Base-by-base conservation (phyloP, 2,329 filamentous ascomycete species). In the Alternaria incomplexa region DNA sequence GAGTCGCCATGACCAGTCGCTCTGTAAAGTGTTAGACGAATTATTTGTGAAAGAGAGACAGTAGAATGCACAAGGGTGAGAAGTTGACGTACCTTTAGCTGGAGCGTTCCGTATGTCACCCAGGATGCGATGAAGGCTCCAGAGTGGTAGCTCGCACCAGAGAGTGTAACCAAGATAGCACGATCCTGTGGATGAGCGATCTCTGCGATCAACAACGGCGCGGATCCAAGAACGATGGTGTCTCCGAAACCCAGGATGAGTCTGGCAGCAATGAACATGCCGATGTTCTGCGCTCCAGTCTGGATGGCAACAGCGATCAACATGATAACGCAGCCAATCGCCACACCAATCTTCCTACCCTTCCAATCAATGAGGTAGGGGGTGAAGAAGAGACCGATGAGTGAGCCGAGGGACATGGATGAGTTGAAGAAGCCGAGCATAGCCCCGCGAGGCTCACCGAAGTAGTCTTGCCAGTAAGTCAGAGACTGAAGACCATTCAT, bases 1-100 rank as follows among this genome's bases (percentile, higher is more conserved):
- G 7, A 85, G 78, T 43, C 83, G 77, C 85, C 68, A 72, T 22
- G 81, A 79, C 85, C 83, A 86, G 73, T 85, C 83, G 52, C 60
- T 87, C 63, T 62, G 46, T 36, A 17, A 15, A 10, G 15, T 40
- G 8, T 40, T 17, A 40, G 30, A 26, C 26, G 26, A 11, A 9
- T 4, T 26, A 4, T 26, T 4, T 26, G 26, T 26, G 10, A 26
- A 26, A 10, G 4, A 26, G 26, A 11, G 26, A 26, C 26, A 26
- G 26, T 26, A 26, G 26, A 26, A 10, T 26, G 26, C 26, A 26
- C 26, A 46, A 20, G 13, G 11, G 13, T 13, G 2, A 25, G 2
- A 1, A 10, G 20, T 11, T 2, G n/a, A 46, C 28, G 2, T 48
- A 56, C 56, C 52, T 64, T 47, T 13, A 66, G 64, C 36, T 56